These are phyloP conservation scores for Suillus variegatus DNA, from an alignment of 768 basidiomycete genomes.

Conservation along the genomic window DNA sequence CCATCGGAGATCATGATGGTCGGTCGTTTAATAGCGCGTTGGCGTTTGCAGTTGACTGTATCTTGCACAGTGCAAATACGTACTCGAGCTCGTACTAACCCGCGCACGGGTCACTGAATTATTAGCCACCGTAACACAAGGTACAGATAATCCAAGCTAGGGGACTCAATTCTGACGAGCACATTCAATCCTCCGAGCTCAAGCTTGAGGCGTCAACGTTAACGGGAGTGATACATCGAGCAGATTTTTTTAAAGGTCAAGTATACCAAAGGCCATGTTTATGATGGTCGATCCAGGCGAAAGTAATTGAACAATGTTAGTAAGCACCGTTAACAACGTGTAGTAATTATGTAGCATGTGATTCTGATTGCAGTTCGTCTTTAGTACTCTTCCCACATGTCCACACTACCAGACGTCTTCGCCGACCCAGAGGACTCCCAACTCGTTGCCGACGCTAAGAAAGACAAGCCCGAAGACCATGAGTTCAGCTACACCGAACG, in stretches of 20 bases:
- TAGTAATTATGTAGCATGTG: not conserved
- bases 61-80: too few relatives aligned
- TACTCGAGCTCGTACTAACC: too few relatives aligned
- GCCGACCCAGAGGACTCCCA: slow-evolving; percentile 81
- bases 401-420: slow-evolving; percentile 52
- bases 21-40: not conserved
- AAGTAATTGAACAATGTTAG: too few relatives aligned
- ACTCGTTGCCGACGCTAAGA: slow-evolving; percentile 83
- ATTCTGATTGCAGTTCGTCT: slow-evolving; percentile 1
- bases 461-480: slow-evolving; percentile 47
- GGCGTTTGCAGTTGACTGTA: not conserved
- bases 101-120: too few relatives aligned
- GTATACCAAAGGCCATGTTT: not conserved
- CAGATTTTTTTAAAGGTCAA: not conserved
- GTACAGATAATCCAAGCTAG: too few relatives aligned
- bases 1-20: not conserved
- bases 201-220: not conserved
- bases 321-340: not conserved
- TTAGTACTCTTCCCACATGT: slow-evolving; percentile 21
- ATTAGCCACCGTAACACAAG: too few relatives aligned
- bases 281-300: not conserved
- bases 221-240: not conserved
- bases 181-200: not conserved
- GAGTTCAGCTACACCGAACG: slow-evolving; percentile 82
- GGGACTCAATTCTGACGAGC: not conserved